A percentile compares a stretch with the other conserved stretches of the same genome.
Evolutionary conservation across 768 basidiomycete species (phyloP).

Genomic region (Sarcomyxa edulis): DNA sequence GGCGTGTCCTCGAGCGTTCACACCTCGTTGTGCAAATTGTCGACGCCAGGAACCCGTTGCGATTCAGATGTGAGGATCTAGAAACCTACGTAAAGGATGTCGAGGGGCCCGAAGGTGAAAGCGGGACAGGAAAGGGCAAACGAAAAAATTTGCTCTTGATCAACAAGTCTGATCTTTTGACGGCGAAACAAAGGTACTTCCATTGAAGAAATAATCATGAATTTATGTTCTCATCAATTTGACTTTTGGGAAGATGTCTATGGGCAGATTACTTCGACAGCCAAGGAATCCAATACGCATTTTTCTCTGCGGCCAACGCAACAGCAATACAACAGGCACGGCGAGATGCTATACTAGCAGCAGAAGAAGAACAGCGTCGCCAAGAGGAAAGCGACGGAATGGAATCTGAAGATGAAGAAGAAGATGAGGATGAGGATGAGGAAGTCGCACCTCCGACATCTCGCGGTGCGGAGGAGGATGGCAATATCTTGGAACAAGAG

Average conservation of each 20-base stretch:
- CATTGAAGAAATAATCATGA: not conserved
- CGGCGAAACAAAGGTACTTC: constrained; percentile 74
- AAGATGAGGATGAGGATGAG: constrained; percentile 16
- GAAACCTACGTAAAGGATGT: constrained; percentile 83
- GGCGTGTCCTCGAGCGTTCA: constrained; percentile 94
- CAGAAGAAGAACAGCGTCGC: constrained; percentile 8
- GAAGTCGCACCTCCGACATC: no score
- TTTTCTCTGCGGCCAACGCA: constrained; percentile 91
- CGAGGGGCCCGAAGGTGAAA: constrained; percentile 76
- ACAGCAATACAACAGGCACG: constrained; percentile 76
- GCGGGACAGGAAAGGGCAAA: constrained; percentile 67
- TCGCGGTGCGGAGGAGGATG: constrained; percentile 18
- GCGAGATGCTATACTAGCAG: constrained; percentile 34
- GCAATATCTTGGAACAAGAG: constrained; percentile 24
- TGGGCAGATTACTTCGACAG: constrained; percentile 94
- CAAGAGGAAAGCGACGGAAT: constrained; percentile 14
- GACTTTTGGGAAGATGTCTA: constrained; percentile 40
- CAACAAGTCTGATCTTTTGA: constrained; percentile 94
- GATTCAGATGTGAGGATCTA: constrained; percentile 90
- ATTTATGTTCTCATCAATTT: not conserved
- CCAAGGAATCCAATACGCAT: constrained; percentile 73
- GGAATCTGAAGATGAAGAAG: constrained; percentile 18
- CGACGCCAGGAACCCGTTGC: constrained; percentile 90
- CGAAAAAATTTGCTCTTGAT: constrained; percentile 79
- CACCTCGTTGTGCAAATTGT: constrained; percentile 94